Evolutionary conservation across 345 rosid genomes (phyloP).

Genomic region (Kernera saxatilis): DNA sequence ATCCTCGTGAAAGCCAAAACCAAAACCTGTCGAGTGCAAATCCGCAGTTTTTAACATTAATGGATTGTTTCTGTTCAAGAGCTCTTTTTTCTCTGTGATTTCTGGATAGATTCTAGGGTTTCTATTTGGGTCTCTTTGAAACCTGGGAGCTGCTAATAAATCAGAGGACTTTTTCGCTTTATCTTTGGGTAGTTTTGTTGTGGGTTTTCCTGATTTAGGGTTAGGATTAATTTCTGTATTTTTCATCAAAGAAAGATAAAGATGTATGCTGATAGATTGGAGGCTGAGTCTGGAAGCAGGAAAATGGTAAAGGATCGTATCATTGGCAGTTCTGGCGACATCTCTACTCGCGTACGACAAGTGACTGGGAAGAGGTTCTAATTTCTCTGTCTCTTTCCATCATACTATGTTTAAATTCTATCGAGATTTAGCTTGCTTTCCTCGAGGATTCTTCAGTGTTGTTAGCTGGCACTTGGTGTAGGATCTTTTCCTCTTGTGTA

Average conservation of each 20-base stretch:
- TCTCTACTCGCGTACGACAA: slow-evolving; percentile 49
- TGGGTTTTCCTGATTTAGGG: slow-evolving; percentile 26
- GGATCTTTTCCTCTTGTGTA: not conserved
- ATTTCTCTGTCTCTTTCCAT: not conserved
- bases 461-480: slow-evolving; percentile 12
- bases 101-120: slow-evolving; percentile 20
- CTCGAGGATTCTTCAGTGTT: not conserved
- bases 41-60: not conserved
- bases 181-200: not conserved
- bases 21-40: not conserved
- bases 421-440: not conserved
- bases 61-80: slow-evolving; percentile 5
- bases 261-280: slow-evolving; percentile 96
- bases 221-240: slow-evolving; percentile 1
- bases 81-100: slow-evolving; percentile 1
- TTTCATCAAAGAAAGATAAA: not conserved
- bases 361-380: slow-evolving; percentile 78
- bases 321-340: slow-evolving; percentile 49
- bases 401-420: not conserved
- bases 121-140: not conserved
- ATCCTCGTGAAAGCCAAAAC: slow-evolving; percentile 19
- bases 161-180: not conserved
- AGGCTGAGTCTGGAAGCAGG: slow-evolving; percentile 59
- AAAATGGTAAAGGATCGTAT: slow-evolving; percentile 71
- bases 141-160: not conserved